phyloP scores from a whole-genome alignment of 345 rosid genomes.

The Euclidium syriacum region DNA sequence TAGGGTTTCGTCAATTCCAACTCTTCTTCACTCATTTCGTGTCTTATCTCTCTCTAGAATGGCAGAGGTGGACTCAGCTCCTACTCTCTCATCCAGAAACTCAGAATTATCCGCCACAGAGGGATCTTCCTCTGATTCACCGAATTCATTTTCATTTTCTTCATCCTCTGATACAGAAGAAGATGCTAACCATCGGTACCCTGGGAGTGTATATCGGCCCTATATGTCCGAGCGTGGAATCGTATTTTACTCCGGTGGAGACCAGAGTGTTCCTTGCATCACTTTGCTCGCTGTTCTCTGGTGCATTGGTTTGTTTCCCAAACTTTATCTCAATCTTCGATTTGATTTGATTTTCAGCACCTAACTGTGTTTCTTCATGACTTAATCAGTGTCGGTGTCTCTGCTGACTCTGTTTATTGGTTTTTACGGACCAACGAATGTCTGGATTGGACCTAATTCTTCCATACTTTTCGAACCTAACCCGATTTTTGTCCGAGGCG shows the following conservation, averaged over 20 bases:
- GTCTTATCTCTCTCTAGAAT: slow-evolving; percentile 15
- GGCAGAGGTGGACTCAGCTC: slow-evolving; percentile 33
- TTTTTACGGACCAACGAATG: slow-evolving; percentile 42
- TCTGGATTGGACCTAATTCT: slow-evolving; percentile 53
- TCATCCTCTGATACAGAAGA: slow-evolving; percentile 28
- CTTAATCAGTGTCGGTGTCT: slow-evolving; percentile 53
- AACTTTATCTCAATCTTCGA: neutral
- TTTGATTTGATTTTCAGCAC: neutral
- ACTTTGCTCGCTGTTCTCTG: slow-evolving; percentile 46
- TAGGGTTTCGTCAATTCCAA: slow-evolving; percentile 3
- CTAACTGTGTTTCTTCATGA: slow-evolving; percentile 1
- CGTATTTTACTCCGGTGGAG: slow-evolving; percentile 10
- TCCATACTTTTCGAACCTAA: slow-evolving; percentile 62
- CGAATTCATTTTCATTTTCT: neutral
- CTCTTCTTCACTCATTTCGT: neutral
- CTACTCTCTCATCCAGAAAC: neutral
- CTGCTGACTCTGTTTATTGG: slow-evolving; percentile 49
- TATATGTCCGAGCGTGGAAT: slow-evolving; percentile 22
- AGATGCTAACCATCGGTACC: slow-evolving; percentile 22
- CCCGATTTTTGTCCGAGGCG: slow-evolving; percentile 57
- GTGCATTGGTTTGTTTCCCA: slow-evolving; percentile 50
- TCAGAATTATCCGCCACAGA: neutral
- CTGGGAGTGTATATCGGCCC: neutral
- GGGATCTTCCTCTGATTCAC: neutral
- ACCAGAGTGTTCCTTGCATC: slow-evolving; percentile 57